phyloP scores from a whole-genome alignment of 805 yeast genomes.

The Candida sithepensis region DNA sequence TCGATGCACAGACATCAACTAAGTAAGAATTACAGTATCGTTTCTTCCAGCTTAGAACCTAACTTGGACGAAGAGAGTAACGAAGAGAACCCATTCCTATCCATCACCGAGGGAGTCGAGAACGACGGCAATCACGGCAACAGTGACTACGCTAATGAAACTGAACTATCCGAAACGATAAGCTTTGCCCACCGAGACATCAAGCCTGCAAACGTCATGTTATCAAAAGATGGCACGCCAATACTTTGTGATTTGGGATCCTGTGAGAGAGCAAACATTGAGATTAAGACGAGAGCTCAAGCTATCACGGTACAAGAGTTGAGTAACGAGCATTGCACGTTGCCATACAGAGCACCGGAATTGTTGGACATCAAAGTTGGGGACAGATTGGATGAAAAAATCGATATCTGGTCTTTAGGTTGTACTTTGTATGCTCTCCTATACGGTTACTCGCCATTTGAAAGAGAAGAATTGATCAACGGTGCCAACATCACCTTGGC shows the following conservation, averaged over 20 bases:
- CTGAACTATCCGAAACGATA: slow-evolving; percentile 52
- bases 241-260: slow-evolving; percentile 85
- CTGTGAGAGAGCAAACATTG: slow-evolving; percentile 57
- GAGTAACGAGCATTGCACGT: slow-evolving; percentile 80
- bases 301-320: slow-evolving; percentile 76
- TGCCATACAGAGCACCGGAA: slow-evolving; percentile 91
- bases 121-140: slow-evolving; percentile 2
- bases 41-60: slow-evolving; percentile 15
- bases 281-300: slow-evolving; percentile 56
- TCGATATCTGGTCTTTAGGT: slow-evolving; percentile 92
- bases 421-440: slow-evolving; percentile 75
- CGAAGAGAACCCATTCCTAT: slow-evolving; percentile 23
- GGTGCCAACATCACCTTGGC: slow-evolving; percentile 84
- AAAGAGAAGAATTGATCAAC: slow-evolving; percentile 69
- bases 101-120: slow-evolving; percentile 2
- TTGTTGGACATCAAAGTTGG: slow-evolving; percentile 72
- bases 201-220: slow-evolving; percentile 87
- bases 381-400: slow-evolving; percentile 60
- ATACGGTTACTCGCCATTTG: slow-evolving; percentile 84
- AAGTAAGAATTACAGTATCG: slow-evolving; percentile 17
- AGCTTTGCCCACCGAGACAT: slow-evolving; percentile 85
- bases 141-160: slow-evolving; percentile 13
- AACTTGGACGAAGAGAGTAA: slow-evolving; percentile 14
- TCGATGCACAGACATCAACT: slow-evolving; percentile 66
- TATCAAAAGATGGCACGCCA: slow-evolving; percentile 68